Percentiles rank a stretch among this genome's conserved stretches.
These are phyloP conservation scores for Dendrocalamus latiflorus DNA, from an alignment of 202 grass and related monocot genomes.

Conservation along the genomic window DNA sequence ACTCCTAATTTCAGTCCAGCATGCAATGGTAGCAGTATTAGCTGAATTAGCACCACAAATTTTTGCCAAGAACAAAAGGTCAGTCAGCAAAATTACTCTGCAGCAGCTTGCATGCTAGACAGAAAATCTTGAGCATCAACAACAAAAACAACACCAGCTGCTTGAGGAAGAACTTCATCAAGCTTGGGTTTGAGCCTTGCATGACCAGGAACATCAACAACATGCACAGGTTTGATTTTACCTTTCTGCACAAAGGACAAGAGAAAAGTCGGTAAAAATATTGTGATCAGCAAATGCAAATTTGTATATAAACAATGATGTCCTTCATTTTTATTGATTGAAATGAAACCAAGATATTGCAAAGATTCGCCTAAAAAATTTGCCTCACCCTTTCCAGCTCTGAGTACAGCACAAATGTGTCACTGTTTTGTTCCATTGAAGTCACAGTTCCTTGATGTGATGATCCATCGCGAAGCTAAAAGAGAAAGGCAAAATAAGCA, in stretches of 20 bases:
- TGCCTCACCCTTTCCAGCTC: slow-evolving; percentile 61
- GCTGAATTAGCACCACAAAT: not conserved
- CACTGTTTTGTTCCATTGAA: slow-evolving; percentile 95
- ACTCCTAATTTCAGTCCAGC: not conserved
- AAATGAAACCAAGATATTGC: not conserved
- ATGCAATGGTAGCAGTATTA: not conserved
- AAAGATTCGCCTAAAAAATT: not conserved
- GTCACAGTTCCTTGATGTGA: slow-evolving; percentile 83
- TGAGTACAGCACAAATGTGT: slow-evolving; percentile 75
- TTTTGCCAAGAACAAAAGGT: not conserved
- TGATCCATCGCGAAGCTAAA: slow-evolving; percentile 91
- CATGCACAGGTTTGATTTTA: slow-evolving; percentile 63
- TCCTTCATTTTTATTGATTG: not conserved
- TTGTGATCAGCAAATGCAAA: not conserved
- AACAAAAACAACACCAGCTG: slow-evolving; percentile 74
- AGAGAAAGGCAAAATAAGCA: slow-evolving; percentile 15
- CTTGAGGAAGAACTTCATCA: slow-evolving; percentile 75
- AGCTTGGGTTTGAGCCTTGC: slow-evolving; percentile 83
- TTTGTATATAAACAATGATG: not conserved
- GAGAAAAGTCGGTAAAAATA: not conserved
- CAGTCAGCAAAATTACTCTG: slow-evolving; percentile 61
- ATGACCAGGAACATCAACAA: slow-evolving; percentile 98
- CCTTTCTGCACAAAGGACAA: slow-evolving; percentile 46
- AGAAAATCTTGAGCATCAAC: slow-evolving; percentile 91
- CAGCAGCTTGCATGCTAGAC: slow-evolving; percentile 67